phyloP scores from a whole-genome alignment of 2,329 filamentous ascomycete species.

The Fusarium irregulare region DNA sequence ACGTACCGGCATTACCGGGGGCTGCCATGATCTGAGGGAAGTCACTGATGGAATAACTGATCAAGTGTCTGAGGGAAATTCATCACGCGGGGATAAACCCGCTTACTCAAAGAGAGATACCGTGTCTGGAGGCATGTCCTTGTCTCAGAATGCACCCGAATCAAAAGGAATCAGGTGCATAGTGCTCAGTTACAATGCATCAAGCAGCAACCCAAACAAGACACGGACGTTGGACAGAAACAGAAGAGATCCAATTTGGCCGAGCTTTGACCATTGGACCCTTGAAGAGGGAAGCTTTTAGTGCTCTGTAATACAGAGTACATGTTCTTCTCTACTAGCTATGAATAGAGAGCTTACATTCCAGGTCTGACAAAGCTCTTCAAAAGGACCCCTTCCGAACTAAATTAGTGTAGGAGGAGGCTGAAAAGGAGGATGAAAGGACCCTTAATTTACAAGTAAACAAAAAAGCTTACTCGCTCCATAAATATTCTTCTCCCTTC shows the following conservation, averaged over 20 bases:
- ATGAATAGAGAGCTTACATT: slow-evolving; percentile 5
- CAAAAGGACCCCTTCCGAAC: slow-evolving; percentile 5
- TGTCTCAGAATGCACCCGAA: slow-evolving; percentile 9
- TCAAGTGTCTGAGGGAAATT: slow-evolving; percentile 4
- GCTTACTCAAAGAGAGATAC: not conserved
- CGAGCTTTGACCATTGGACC: slow-evolving; percentile 13
- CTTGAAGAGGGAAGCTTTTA: not conserved
- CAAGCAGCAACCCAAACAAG: slow-evolving; percentile 7
- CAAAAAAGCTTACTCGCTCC: slow-evolving; percentile 11
- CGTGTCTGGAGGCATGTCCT: not conserved
- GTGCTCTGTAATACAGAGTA: not conserved
- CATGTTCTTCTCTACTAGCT: not conserved
- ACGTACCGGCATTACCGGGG: slow-evolving; percentile 27
- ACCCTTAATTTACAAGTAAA: slow-evolving; percentile 12
- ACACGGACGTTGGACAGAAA: not conserved
- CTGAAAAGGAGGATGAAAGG: not conserved
- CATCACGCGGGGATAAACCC: not conserved
- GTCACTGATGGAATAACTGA: slow-evolving; percentile 11
- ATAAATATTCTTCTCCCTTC: slow-evolving; percentile 4
- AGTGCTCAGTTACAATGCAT: slow-evolving; percentile 26
- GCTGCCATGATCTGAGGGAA: slow-evolving; percentile 27
- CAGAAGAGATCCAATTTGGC: slow-evolving; percentile 3
- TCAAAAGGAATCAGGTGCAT: slow-evolving; percentile 29
- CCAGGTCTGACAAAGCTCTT: slow-evolving; percentile 11
- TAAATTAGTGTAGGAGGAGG: not conserved